phyloP scores from a whole-genome alignment of 2,329 filamentous ascomycete species.

The Alternaria sp. region DNA sequence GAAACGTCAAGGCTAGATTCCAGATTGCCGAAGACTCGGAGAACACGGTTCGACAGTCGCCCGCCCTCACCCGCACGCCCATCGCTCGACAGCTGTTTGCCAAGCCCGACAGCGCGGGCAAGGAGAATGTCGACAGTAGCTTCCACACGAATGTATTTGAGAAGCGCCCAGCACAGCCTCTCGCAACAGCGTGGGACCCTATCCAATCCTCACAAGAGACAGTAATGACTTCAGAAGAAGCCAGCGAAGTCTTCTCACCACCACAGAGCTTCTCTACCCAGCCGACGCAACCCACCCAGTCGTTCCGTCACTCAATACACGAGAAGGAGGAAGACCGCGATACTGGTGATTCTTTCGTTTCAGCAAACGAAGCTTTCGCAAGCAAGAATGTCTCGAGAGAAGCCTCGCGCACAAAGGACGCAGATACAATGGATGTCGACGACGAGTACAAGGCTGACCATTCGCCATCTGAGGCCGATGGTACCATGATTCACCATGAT shows the following conservation, averaged over 20 bases:
- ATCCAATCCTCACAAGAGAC: slow-evolving; percentile 44
- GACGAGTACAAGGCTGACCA: slow-evolving; percentile 35
- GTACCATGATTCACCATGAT: slow-evolving; percentile 40
- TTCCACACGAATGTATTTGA: slow-evolving; percentile 41
- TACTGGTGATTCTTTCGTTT: slow-evolving; percentile 59
- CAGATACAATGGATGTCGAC: slow-evolving; percentile 46
- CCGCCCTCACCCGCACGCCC: slow-evolving; percentile 35
- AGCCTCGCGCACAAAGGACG: slow-evolving; percentile 30
- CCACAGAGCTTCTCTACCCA: slow-evolving; percentile 46
- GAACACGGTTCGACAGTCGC: slow-evolving; percentile 41
- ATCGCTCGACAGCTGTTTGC: slow-evolving; percentile 42
- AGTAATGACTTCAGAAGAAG: slow-evolving; percentile 38
- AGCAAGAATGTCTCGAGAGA: slow-evolving; percentile 45
- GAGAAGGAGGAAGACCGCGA: slow-evolving; percentile 42
- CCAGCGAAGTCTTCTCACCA: slow-evolving; percentile 45
- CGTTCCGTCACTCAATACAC: slow-evolving; percentile 38
- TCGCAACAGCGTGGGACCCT: slow-evolving; percentile 45
- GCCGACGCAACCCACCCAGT: slow-evolving; percentile 42
- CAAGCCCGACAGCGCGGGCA: slow-evolving; percentile 38
- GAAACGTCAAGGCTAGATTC: slow-evolving; percentile 65
- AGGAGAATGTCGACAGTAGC: slow-evolving; percentile 37
- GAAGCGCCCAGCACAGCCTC: slow-evolving; percentile 51
- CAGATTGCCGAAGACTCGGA: slow-evolving; percentile 66
- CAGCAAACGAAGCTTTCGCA: slow-evolving; percentile 56
- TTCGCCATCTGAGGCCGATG: slow-evolving; percentile 33